Percentiles rank a stretch among this genome's conserved stretches.
phyloP scores from a whole-genome alignment of 202 grass and related monocot genomes.

The Zoysia matrella region DNA sequence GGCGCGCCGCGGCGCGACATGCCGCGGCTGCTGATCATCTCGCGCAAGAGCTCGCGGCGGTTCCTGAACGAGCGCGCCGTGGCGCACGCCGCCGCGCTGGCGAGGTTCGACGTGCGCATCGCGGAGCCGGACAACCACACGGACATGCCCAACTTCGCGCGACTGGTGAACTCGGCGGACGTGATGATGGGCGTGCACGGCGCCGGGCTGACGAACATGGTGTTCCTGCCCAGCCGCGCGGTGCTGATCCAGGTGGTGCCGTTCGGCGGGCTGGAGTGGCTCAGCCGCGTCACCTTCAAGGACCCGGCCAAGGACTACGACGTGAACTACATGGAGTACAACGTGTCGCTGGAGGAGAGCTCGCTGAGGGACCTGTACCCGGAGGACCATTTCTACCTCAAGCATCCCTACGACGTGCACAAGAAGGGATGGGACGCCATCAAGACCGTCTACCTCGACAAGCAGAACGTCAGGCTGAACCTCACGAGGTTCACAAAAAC shows the following conservation, averaged over 20 bases:
- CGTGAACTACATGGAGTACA: slow-evolving; percentile 88
- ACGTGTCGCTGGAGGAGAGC: slow-evolving; percentile 74
- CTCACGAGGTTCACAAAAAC: slow-evolving; percentile 49
- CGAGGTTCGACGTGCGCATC: slow-evolving; percentile 74
- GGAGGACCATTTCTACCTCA: slow-evolving; percentile 58
- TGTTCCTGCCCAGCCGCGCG: slow-evolving; percentile 74
- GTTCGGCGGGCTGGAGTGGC: slow-evolving; percentile 79
- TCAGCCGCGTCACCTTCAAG: slow-evolving; percentile 75
- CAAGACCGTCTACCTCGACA: slow-evolving; percentile 72
- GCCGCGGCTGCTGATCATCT: slow-evolving; percentile 82
- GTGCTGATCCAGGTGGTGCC: slow-evolving; percentile 79
- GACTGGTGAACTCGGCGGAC: slow-evolving; percentile 86
- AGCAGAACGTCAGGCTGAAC: slow-evolving; percentile 75
- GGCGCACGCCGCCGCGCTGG: slow-evolving; percentile 49
- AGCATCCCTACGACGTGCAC: slow-evolving; percentile 70
- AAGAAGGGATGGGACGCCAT: slow-evolving; percentile 84
- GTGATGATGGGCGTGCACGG: slow-evolving; percentile 88
- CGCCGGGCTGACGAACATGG: slow-evolving; percentile 84
- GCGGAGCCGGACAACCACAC: slow-evolving; percentile 85
- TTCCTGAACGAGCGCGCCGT: slow-evolving; percentile 82
- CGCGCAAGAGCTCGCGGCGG: slow-evolving; percentile 56
- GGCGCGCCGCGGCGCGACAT: slow-evolving; percentile 36
- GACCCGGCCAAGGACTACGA: slow-evolving; percentile 71
- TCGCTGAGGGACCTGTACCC: slow-evolving; percentile 68
- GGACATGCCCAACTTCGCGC: slow-evolving; percentile 64